Conservation (phyloP, 345 rosid genomes). For the Conringia planisiliqua region DNA sequence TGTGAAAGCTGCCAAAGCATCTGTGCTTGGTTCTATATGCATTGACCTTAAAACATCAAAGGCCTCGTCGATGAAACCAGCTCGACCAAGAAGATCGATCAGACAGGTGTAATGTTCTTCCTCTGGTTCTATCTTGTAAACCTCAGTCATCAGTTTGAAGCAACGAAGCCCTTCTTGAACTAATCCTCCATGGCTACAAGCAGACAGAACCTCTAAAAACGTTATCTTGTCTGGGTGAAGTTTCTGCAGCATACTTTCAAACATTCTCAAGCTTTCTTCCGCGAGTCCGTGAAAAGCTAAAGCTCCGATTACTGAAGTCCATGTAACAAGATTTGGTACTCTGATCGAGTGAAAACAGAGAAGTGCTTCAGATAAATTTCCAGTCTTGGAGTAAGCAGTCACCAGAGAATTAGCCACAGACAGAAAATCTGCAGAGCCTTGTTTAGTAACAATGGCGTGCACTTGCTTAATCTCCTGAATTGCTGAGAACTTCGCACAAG, state of each 20-base stretch:
- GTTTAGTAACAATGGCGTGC: constrained; percentile 47
- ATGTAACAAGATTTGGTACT: constrained; percentile 56
- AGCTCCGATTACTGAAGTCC: constrained; percentile 64
- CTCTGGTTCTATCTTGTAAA: constrained; percentile 46
- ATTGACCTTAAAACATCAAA: constrained; percentile 43
- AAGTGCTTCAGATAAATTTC: constrained; percentile 45
- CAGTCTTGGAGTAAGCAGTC: constrained; percentile 55
- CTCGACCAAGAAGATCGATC: constrained; percentile 65
- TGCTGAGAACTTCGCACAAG: constrained; percentile 43
- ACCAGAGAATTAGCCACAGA: constrained; percentile 58
- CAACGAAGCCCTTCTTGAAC: constrained; percentile 56
- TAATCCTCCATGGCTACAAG: constrained; percentile 67
- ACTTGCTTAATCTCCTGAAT: constrained; percentile 46
- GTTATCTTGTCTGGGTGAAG: constrained; percentile 57
- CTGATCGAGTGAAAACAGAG: constrained; percentile 42
- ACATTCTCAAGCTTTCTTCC: constrained; percentile 42
- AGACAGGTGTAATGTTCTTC: constrained; percentile 64
- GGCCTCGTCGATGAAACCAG: constrained; percentile 61
- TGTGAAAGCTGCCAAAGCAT: constrained; percentile 55
- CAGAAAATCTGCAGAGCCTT: constrained; percentile 37
- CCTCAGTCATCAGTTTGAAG: constrained; percentile 50
- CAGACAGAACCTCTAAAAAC: constrained; percentile 60
- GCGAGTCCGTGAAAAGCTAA: constrained; percentile 58
- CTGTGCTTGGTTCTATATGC: constrained; percentile 37
- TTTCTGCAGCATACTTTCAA: constrained; percentile 46